phyloP scores from a whole-genome alignment of 805 yeast species.

The Cyberlindnera japonica region DNA sequence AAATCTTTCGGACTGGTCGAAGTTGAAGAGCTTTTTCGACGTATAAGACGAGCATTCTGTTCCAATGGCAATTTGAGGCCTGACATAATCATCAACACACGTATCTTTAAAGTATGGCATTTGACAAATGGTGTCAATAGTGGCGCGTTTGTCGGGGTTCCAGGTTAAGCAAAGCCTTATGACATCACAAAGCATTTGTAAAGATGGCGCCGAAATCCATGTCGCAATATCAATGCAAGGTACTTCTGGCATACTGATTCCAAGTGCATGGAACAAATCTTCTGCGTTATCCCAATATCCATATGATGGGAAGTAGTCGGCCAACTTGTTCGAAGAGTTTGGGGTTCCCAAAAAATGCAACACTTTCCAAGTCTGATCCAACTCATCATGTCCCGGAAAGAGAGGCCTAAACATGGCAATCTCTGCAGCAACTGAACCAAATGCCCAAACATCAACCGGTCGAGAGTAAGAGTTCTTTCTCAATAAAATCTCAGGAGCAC shows the following conservation, averaged over 20 bases:
- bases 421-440: slow-evolving; percentile 76
- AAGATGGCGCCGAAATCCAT: slow-evolving; percentile 43
- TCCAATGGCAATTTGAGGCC: background rate
- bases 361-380: slow-evolving; percentile 74
- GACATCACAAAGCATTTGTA: slow-evolving; percentile 35
- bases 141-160: slow-evolving; percentile 70
- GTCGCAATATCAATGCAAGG: slow-evolving; percentile 46
- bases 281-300: slow-evolving; percentile 72
- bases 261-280: slow-evolving; percentile 47
- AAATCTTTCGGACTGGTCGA: slow-evolving; percentile 16
- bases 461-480: slow-evolving; percentile 58
- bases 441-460: slow-evolving; percentile 84
- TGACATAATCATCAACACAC: slow-evolving; percentile 25
- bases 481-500: slow-evolving; percentile 76
- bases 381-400: slow-evolving; percentile 77
- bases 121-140: slow-evolving; percentile 43
- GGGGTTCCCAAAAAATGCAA: slow-evolving; percentile 76
- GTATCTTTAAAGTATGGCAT: slow-evolving; percentile 55
- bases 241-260: slow-evolving; percentile 53
- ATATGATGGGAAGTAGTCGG: slow-evolving; percentile 47
- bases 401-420: slow-evolving; percentile 70
- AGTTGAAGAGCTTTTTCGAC: background rate
- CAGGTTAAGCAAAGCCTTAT: slow-evolving; percentile 58
- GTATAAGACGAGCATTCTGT: background rate
- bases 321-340: slow-evolving; percentile 27